Base-by-base conservation (phyloP, 108 stramenopile genomes). In the Halocafeteria seosinensis region DNA sequence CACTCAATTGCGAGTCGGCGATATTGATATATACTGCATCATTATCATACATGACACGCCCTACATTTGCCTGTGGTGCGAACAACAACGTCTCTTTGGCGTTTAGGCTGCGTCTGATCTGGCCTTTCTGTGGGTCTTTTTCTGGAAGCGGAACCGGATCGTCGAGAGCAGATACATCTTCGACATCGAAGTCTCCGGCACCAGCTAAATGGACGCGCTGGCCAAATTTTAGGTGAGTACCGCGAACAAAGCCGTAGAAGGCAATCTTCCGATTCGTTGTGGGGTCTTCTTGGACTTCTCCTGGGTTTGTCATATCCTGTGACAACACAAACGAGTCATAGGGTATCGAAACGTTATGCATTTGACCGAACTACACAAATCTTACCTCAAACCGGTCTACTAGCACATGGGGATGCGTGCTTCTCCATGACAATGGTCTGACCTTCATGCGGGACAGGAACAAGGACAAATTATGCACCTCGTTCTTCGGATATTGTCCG, bases 11-110 rank as follows among this genome's bases (percentile, higher is more conserved):
- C 6, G 70, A 84, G 59, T 79, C 66, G 37, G 87, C 85, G 59
- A 98, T 82, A 68, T 98, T 91, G 68, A 98, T 94, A 81, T 94
- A 98, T 35, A 93, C 85, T 24, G 90, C 91, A 69, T 93, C 95
- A 55, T 86, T 88, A 72, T 98, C 95, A 31, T 87, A 87, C 6
- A 78, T 67, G 13, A 98, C 90, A 25, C 76, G 73, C 33, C 95
- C 95, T 6, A 94, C 88, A 69, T 93, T 88, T 23, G 89, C 80
- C 38, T 88, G 67, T 0, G 95, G 95, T 5, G 95, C 95, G 78
- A 91, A 97, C 27, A 98, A 73, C 34, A 89, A 75, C 33, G 81
- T 76, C 60, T 92, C 91, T 70, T 88, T 88, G 63, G 84, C 85
- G 47, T 76, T 88, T 33, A 91, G 80, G 5, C 84, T 78, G 77